Conservation (phyloP, 192 early-diverging fungal genomes). For the Rhizophagus prolifer region DNA sequence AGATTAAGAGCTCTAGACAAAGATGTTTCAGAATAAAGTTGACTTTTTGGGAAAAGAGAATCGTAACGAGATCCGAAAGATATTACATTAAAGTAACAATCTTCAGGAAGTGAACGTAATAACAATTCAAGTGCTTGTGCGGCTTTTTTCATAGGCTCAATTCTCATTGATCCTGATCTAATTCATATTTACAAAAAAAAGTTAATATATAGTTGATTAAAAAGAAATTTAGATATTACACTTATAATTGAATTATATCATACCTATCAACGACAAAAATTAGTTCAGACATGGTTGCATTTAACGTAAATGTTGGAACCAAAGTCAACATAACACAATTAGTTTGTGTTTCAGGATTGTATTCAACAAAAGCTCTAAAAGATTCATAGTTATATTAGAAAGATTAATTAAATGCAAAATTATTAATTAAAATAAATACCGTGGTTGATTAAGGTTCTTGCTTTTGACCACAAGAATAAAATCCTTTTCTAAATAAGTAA, state of each 20-base stretch:
- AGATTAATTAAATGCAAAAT: background rate
- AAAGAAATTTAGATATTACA: background rate
- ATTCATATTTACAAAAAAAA: slow-evolving; percentile 32
- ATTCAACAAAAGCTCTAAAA: slow-evolving; percentile 27
- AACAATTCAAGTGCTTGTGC: slow-evolving; percentile 43
- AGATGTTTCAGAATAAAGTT: slow-evolving; percentile 39
- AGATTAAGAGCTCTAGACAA: slow-evolving; percentile 39
- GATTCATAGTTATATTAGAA: background rate
- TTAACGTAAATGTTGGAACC: slow-evolving; percentile 29
- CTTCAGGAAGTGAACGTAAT: slow-evolving; percentile 48
- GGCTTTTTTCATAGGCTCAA: slow-evolving; percentile 37
- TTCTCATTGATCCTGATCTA: slow-evolving; percentile 58
- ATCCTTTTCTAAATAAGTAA: slow-evolving; percentile 41
- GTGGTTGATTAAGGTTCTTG: slow-evolving; percentile 34
- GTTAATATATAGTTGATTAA: background rate
- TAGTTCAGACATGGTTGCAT: slow-evolving; percentile 31
- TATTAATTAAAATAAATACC: background rate
- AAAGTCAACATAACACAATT: slow-evolving; percentile 31
- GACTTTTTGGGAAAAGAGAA: slow-evolving; percentile 40
- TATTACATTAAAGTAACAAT: slow-evolving; percentile 51
- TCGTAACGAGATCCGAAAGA: slow-evolving; percentile 41
- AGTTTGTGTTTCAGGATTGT: slow-evolving; percentile 21
- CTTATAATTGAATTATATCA: too few relatives aligned
- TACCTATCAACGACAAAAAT: slow-evolving; percentile 49
- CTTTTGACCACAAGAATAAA: slow-evolving; percentile 32